Percentiles rank a stretch among this genome's conserved stretches.
These are phyloP conservation scores for Trapa incisa DNA, from an alignment of 345 rosid genomes.

Conservation along the genomic window DNA sequence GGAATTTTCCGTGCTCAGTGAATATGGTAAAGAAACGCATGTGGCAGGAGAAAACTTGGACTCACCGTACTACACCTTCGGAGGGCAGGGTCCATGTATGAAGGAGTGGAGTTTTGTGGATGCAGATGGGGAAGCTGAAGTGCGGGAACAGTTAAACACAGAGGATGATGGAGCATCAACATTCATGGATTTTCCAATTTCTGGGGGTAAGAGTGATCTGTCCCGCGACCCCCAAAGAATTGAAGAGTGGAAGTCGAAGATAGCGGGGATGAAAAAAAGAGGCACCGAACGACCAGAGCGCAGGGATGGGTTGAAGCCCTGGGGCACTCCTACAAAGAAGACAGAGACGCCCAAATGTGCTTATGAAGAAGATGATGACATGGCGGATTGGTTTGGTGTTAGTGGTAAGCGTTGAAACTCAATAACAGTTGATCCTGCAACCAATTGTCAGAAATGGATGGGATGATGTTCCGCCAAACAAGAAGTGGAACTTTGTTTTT, in stretches of 20 bases:
- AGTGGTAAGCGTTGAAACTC: neutral
- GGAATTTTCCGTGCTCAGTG: constrained; percentile 9
- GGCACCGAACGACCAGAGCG: constrained; percentile 11
- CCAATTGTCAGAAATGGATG: no score
- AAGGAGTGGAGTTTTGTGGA: constrained; percentile 43
- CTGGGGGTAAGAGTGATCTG: constrained; percentile 43
- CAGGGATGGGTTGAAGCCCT: constrained; percentile 11
- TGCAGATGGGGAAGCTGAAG: constrained; percentile 26
- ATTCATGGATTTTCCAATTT: constrained; percentile 40
- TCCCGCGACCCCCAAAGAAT: constrained; percentile 27
- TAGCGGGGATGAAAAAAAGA: constrained; percentile 20
- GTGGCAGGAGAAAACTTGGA: neutral
- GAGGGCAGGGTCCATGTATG: constrained; percentile 10
- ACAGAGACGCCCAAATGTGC: constrained; percentile 21
- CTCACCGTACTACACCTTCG: neutral
- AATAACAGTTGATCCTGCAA: neutral
- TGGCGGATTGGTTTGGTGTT: constrained; percentile 54
- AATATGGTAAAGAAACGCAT: constrained; percentile 3
- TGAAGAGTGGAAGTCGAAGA: constrained; percentile 46
- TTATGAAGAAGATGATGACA: constrained; percentile 60
- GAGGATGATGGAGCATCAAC: constrained; percentile 16
- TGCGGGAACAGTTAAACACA: constrained; percentile 8
- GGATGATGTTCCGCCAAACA: no score
- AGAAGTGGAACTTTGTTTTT: no score
- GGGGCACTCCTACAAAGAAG: constrained; percentile 17